These are phyloP conservation scores for Bipolaris oryzae DNA, from an alignment of 2,329 filamentous ascomycete genomes.

Conservation along the genomic window DNA sequence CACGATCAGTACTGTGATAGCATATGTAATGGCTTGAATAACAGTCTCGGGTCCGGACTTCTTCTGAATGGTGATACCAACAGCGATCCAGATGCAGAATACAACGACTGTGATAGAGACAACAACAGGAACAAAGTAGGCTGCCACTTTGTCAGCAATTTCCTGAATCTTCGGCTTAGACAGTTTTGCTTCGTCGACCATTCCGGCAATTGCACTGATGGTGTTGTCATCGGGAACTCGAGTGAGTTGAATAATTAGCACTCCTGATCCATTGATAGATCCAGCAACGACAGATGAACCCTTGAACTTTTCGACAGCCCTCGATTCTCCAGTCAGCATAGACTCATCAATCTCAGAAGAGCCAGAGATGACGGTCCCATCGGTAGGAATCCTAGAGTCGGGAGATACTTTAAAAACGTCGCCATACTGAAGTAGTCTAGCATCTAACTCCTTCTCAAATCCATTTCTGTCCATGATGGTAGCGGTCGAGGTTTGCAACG, in stretches of 20 bases:
- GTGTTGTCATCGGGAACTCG: constrained; percentile 73
- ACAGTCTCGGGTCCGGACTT: no score
- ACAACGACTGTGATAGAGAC: no score
- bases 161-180: constrained; percentile 73
- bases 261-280: constrained; percentile 61
- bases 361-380: constrained; percentile 69
- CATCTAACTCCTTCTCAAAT: no score
- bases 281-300: constrained; percentile 68
- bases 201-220: constrained; percentile 68
- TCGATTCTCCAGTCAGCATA: constrained; percentile 75
- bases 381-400: constrained; percentile 62
- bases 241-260: constrained; percentile 59
- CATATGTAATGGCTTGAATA: constrained; percentile 63
- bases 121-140: constrained; percentile 72
- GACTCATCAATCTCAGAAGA: constrained; percentile 73
- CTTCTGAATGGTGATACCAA: no score
- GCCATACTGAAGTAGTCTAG: no score
- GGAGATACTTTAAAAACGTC: no score
- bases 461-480: no score
- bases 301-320: constrained; percentile 62
- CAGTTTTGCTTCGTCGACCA: constrained; percentile 74
- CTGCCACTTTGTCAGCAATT: constrained; percentile 70
- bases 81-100: no score
- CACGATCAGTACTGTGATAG: constrained; percentile 75
- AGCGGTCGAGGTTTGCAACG: no score